Base-by-base conservation (phyloP, 164 flowering plant species). In the Piper longum region DNA sequence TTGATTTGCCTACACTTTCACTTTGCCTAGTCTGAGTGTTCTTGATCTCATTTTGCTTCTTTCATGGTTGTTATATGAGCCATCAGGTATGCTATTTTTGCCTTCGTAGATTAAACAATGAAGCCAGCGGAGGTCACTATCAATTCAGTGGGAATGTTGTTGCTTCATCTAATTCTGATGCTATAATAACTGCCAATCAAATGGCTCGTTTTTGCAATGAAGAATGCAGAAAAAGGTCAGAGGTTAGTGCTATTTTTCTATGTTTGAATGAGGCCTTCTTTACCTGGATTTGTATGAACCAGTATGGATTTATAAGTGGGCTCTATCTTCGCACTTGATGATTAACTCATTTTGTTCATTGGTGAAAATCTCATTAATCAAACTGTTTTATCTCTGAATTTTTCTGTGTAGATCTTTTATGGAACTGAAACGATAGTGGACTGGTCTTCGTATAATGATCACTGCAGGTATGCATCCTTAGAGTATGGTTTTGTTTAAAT, bases 351-450 rank as follows among this genome's bases (percentile, higher is more conserved):
- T 48, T 48, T 2, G 9, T 12, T 12, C 9, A 14, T 5, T 48
- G 14, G 3, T 48, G 52, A 2, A 9, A 48, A 48, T 2, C 52
- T 48, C 14, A 48, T 48, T 14, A 8, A 3, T 48, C 12, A 9
- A 5, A 48, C 7, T 48, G 9, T 9, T 48, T 12, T 14, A 63
- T 43, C 16, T 48, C 14, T 43, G 63, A 44, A 3, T 68, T 26
- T 26, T 26, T 26, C 36, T 26, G 36, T 26, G 36, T 26, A 93
- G 98, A 83, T 2, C 4, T 86, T 88, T 63, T 77, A 73, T 60
- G 81, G 79, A 51, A 75, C 85, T 43, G 98, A 93, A 75, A 78
- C 56, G 62, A 71, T 62, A 71, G 85, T 77, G 26, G 85, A 89
- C 66, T 93, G 95, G 95, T 80, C 81, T 7, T 75, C 69, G 11